Percentiles rank a stretch among this genome's conserved stretches.
Evolutionary conservation across 805 yeast species (phyloP).

Genomic region (Vanderwaltozyma tropicalis): DNA sequence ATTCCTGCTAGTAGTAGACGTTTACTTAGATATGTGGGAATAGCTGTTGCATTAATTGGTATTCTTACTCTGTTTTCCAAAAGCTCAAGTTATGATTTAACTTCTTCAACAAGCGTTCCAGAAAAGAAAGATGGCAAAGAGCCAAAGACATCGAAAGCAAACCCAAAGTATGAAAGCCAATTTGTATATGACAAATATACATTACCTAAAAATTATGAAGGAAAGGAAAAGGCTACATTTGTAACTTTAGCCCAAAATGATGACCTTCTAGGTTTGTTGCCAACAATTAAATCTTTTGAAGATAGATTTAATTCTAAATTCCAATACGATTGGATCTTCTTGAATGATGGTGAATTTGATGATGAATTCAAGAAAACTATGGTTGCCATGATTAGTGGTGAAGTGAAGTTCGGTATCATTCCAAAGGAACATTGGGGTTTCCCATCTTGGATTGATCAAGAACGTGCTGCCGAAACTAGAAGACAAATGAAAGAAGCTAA

Average conservation of each 20-base stretch:
- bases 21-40: conserved; percentile 1
- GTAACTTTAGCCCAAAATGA: conserved; percentile 60
- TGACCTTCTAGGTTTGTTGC: conserved; percentile 48
- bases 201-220: not conserved
- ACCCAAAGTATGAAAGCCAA: conserved; percentile 1
- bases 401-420: conserved; percentile 59
- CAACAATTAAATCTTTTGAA: conserved; percentile 61
- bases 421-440: conserved; percentile 81
- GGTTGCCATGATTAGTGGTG: conserved; percentile 50
- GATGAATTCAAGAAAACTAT: conserved; percentile 57
- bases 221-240: conserved; percentile 26
- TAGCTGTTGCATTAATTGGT: not conserved
- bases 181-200: conserved; percentile 1
- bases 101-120: not conserved
- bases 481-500: conserved; percentile 35
- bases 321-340: conserved; percentile 87
- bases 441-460: conserved; percentile 70
- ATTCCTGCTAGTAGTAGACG: conserved; percentile 1
- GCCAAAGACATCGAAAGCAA: not conserved
- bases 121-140: not conserved
- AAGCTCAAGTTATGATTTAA: no score
- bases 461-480: conserved; percentile 55
- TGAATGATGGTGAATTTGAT: conserved; percentile 69
- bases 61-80: no score
- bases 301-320: conserved; percentile 66